A percentile compares a stretch with the other conserved stretches of the same genome.
phyloP scores from a whole-genome alignment of 257 asterid species.

The Mitragyna speciosa region DNA sequence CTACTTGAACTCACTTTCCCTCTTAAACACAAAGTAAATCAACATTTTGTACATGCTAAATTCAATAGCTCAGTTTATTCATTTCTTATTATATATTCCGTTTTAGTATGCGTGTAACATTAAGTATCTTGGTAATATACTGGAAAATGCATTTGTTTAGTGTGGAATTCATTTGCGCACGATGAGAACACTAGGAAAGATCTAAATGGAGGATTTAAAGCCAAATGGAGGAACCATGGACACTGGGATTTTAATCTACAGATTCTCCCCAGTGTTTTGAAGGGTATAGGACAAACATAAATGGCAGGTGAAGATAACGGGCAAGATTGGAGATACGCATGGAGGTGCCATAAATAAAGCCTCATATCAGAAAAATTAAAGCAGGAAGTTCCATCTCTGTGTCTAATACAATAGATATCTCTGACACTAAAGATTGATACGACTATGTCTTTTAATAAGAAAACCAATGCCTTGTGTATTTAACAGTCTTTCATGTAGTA shows the following conservation, averaged over 20 bases:
- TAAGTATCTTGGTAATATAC: neutral
- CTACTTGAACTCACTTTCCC: neutral
- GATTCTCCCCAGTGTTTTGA: neutral
- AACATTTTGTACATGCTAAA: neutral
- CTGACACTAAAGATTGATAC: neutral
- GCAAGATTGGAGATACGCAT: neutral
- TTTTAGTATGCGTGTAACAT: too few species aligned
- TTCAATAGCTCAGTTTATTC: neutral
- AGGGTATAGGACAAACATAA: neutral
- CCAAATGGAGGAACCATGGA: neutral
- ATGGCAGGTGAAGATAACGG: neutral
- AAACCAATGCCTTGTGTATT: neutral
- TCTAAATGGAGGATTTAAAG: neutral
- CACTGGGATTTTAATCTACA: neutral
- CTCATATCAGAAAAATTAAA: neutral
- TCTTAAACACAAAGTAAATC: neutral
- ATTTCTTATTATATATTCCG: neutral
- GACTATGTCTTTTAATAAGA: neutral
- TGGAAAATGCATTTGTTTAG: neutral
- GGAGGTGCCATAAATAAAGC: neutral
- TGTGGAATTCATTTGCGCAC: neutral
- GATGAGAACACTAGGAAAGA: neutral
- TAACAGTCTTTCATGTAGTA: neutral
- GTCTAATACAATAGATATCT: neutral
- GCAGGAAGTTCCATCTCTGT: neutral